Base-by-base conservation (phyloP, 768 basidiomycete genomes). In the Pulveroboletus frians region DNA sequence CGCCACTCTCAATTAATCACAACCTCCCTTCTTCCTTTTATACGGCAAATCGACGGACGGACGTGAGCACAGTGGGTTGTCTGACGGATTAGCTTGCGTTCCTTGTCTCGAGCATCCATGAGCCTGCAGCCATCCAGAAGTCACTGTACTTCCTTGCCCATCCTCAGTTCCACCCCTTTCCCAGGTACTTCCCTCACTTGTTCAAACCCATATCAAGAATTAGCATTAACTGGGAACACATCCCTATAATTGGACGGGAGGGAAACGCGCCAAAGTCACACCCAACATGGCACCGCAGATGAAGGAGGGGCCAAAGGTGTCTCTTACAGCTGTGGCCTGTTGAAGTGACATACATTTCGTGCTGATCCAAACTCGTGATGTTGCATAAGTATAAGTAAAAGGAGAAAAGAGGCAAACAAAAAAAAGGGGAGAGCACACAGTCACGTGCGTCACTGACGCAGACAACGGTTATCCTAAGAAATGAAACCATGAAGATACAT, bases 281-380 rank as follows among this genome's bases (percentile, higher is more conserved):
- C 5, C 31, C 13, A 14, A 18, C 41, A 46, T 29, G n/a, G 15
- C 9, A 14, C 11, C 13, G 10, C 6, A 29, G 29, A 14, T 15
- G 4, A 8, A 17, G 9, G 5, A 34, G 17, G 15, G 15, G 15
- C 4, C 21, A 32, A 8, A 38, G 20, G 1, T 30, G 34, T 20
- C 26, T 21, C 32, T 47, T 52, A 60, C 54, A 59, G 30, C n/a
- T n/a, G n/a, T 36, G 34, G 20, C 18, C 21, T 15, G 43, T 26
- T 46, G 49, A 36, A 43, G 18, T 43, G 51, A 66, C 60, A 65
- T 43, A 56, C 39, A 56, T 55, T 37, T 6, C 50, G 20, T 56
- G 23, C 41, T 49, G 51, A 44, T 46, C 43, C 50, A 37, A 51
- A 39, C 43, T 50, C 14, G 9, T 35, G 48, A 47, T 35, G 41